phyloP scores from a whole-genome alignment of 2,329 filamentous ascomycete species.

The Calonectria ilicicola region DNA sequence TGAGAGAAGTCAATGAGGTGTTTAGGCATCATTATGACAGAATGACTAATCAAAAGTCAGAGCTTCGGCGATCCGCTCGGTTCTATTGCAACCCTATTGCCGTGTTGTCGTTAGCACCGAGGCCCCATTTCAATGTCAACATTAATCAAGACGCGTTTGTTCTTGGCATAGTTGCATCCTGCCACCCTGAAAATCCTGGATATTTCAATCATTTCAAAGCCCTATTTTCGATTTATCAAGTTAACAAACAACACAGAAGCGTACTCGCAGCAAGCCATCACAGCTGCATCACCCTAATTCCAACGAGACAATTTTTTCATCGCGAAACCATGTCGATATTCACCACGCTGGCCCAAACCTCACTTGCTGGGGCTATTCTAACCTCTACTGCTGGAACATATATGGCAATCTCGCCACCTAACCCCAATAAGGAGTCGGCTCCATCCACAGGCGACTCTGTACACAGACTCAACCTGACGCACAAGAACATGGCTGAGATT shows the following conservation, averaged over 20 bases:
- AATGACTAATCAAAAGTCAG: background rate
- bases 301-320: background rate
- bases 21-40: too few species aligned
- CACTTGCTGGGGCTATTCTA: constrained; percentile 39
- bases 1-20: too few species aligned
- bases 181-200: background rate
- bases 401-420: constrained; percentile 46
- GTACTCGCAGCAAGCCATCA: too few species aligned
- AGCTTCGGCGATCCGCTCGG: background rate
- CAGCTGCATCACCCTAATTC: too few species aligned
- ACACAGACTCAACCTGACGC: constrained; percentile 41
- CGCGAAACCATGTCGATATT: constrained; percentile 16
- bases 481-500: constrained; percentile 37
- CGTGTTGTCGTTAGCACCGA: background rate
- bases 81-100: background rate
- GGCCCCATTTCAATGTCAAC: background rate
- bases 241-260: background rate
- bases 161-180: background rate
- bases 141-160: background rate
- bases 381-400: constrained; percentile 47
- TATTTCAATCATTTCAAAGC: background rate
- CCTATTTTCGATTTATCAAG: background rate
- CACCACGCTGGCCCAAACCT: constrained; percentile 27
- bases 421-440: constrained; percentile 33
- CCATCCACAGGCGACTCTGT: constrained; percentile 38